These are phyloP conservation scores for Spergularia bocconei DNA, from an alignment of 148 eudicot species.

Conservation along the genomic window DNA sequence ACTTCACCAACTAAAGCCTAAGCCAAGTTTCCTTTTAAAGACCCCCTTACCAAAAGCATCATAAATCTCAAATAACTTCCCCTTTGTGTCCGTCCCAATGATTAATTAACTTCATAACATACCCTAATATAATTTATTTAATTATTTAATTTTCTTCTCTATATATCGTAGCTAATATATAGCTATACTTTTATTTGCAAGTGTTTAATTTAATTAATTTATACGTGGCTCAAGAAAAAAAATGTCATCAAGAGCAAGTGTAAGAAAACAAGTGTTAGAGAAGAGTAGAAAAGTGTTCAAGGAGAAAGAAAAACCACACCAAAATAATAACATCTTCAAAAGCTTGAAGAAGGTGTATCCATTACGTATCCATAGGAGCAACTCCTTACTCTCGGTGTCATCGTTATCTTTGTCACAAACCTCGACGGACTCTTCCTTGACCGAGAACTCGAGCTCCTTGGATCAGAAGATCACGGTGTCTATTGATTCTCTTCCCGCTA, in stretches of 20 bases:
- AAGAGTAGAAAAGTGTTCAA: constrained; percentile 39
- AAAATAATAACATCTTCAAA: constrained; percentile 45
- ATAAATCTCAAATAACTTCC: constrained; percentile 31
- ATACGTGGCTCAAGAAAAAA: not conserved
- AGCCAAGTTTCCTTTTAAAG: constrained; percentile 25
- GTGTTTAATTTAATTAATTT: no score
- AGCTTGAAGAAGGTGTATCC: constrained; percentile 84
- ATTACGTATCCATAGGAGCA: constrained; percentile 51
- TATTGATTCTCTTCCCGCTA: constrained; percentile 48
- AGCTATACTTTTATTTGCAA: no score
- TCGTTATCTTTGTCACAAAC: constrained; percentile 67
- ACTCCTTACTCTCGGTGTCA: constrained; percentile 71
- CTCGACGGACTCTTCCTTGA: constrained; percentile 66
- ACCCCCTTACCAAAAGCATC: constrained; percentile 20
- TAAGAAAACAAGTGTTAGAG: constrained; percentile 50
- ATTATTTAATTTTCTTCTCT: constrained; percentile 2
- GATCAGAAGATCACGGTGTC: constrained; percentile 68
- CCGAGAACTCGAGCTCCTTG: constrained; percentile 54
- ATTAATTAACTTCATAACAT: not conserved
- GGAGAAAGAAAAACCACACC: constrained; percentile 50
- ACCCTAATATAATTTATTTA: constrained; percentile 6
- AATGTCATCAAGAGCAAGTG: constrained; percentile 66
- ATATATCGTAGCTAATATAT: constrained; percentile 1
- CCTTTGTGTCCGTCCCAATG: constrained; percentile 1
- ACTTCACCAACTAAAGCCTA: constrained; percentile 47